These are phyloP conservation scores for Tetrahymena borealis DNA, from an alignment of 73 alveolate species.

Conservation along the genomic window DNA sequence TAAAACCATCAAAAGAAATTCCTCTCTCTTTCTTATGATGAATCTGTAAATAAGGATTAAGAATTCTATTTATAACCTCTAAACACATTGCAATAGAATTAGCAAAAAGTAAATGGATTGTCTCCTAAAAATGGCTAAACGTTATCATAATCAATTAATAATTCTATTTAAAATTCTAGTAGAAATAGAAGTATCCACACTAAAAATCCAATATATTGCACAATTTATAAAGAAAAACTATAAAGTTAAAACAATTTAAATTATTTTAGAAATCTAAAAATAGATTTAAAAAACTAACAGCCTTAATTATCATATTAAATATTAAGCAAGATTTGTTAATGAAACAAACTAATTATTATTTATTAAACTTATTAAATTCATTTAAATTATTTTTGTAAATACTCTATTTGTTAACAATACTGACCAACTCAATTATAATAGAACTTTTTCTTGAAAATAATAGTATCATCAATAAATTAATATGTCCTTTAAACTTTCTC, in stretches of 20 bases:
- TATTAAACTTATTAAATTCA: neutral
- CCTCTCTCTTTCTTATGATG: neutral
- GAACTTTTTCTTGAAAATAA: neutral
- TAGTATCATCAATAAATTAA: neutral
- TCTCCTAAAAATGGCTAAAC: too few species aligned
- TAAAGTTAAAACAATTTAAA: neutral
- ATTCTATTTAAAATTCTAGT: neutral
- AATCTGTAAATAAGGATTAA: neutral
- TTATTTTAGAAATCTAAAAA: neutral
- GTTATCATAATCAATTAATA: too few species aligned
- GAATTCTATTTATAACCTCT: neutral
- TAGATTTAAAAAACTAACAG: neutral
- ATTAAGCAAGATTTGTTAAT: neutral
- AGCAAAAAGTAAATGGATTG: neutral
- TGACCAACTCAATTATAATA: too few species aligned
- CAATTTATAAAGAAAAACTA: neutral
- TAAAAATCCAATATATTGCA: neutral
- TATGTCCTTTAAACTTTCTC: neutral
- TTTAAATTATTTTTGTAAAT: too few species aligned
- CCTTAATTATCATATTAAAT: neutral
- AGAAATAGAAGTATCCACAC: neutral
- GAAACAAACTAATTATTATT: neutral
- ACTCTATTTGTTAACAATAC: too few species aligned
- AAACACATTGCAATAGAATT: neutral
- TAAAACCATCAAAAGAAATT: neutral